phyloP scores from a whole-genome alignment of 2,329 filamentous ascomycete species.

The Aureobasidium sp. region DNA sequence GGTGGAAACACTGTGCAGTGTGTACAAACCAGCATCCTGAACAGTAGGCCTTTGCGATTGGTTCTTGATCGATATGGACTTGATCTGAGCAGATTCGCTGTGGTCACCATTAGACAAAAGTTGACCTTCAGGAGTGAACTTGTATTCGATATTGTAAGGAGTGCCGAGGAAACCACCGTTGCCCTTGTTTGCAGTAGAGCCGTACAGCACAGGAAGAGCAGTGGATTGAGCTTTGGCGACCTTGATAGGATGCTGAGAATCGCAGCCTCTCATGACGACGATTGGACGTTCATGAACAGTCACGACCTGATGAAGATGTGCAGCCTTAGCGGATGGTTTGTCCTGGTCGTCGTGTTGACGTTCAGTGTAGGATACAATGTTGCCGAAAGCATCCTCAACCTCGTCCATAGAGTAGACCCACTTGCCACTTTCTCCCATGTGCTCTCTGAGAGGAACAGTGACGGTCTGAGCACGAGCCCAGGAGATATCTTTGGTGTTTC shows the following conservation, averaged over 20 bases:
- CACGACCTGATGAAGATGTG: conserved; percentile 65
- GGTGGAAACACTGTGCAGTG: conserved; percentile 69
- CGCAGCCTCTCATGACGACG: conserved; percentile 65
- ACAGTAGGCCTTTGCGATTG: conserved; percentile 60
- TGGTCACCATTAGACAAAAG: conserved; percentile 65
- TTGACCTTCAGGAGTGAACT: conserved; percentile 69
- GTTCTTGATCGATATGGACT: conserved; percentile 55
- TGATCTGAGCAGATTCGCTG: conserved; percentile 50
- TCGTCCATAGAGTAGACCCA: conserved; percentile 92
- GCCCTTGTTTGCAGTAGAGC: conserved; percentile 45
- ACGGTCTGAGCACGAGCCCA: conserved; percentile 76
- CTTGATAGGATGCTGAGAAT: conserved; percentile 71
- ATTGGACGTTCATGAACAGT: conserved; percentile 80
- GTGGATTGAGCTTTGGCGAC: conserved; percentile 67
- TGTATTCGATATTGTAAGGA: conserved; percentile 68
- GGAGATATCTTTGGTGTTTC: conserved; percentile 58
- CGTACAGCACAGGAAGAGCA: conserved; percentile 65
- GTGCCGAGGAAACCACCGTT: conserved; percentile 52
- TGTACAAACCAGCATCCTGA: conserved; percentile 76
- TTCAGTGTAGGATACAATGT: conserved; percentile 67
- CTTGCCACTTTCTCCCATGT: conserved; percentile 66
- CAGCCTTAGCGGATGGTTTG: conserved; percentile 36
- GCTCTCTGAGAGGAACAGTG: conserved; percentile 81
- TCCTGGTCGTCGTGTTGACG: conserved; percentile 59
- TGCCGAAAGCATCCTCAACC: conserved; percentile 85